A percentile compares a stretch with the other conserved stretches of the same genome.
phyloP scores from a whole-genome alignment of 345 rosid genomes.

The Erysimum cheiranthoides region DNA sequence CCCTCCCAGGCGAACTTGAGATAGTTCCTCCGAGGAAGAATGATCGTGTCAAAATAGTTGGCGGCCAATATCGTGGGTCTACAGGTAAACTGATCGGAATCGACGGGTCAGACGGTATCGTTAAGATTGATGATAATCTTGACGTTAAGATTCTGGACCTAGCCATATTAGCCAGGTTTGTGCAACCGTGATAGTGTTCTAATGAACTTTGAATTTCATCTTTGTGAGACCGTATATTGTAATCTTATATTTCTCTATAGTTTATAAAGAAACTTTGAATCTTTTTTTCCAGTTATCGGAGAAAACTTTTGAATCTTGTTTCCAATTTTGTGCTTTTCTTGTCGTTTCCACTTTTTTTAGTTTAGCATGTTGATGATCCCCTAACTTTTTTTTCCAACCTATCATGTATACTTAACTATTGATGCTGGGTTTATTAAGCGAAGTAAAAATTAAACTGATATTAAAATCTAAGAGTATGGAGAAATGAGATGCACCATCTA shows the following conservation, averaged over 20 bases:
- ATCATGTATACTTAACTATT: not conserved
- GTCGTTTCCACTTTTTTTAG: not conserved
- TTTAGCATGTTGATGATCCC: not conserved
- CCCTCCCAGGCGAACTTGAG: slow-evolving; percentile 63
- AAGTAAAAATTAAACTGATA: not conserved
- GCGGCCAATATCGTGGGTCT: slow-evolving; percentile 80
- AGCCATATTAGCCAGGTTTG: slow-evolving; percentile 73
- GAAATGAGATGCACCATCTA: no score
- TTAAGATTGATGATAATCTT: slow-evolving; percentile 79
- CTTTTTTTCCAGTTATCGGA: not conserved
- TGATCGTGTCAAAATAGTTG: slow-evolving; percentile 86
- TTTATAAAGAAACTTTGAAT: slow-evolving; percentile 22
- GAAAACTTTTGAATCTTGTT: not conserved
- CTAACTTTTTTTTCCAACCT: not conserved
- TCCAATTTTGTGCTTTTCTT: not conserved
- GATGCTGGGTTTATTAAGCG: not conserved
- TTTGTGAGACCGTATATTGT: slow-evolving; percentile 26
- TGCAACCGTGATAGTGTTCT: slow-evolving; percentile 30
- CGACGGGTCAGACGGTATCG: slow-evolving; percentile 88
- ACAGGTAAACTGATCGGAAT: slow-evolving; percentile 92
- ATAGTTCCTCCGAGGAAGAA: slow-evolving; percentile 74
- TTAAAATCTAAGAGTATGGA: no score
- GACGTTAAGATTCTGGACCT: slow-evolving; percentile 91
- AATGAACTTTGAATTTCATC: not conserved
- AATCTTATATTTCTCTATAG: slow-evolving; percentile 10